Conservation (phyloP, 208 protist species). For the Trypanosoma melophagium region DNA sequence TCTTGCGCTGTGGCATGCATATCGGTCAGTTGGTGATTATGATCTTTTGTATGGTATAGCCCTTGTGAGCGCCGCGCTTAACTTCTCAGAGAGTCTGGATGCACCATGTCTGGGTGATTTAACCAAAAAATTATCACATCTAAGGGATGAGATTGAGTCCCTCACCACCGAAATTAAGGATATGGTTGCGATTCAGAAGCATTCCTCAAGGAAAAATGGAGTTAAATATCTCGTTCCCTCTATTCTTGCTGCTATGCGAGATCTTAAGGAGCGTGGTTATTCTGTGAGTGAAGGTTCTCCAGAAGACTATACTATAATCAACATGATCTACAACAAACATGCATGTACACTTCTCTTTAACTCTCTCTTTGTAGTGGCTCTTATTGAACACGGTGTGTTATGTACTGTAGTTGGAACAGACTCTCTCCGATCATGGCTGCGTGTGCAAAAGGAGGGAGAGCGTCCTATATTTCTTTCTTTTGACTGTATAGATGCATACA, state of each 20-base stretch:
- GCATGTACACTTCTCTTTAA: conserved; percentile 56
- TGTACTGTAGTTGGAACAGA: conserved; percentile 46
- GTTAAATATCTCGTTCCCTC: neutral
- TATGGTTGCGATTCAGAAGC: neutral
- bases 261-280: conserved; percentile 17
- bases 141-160: neutral
- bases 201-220: neutral
- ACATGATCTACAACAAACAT: conserved; percentile 25
- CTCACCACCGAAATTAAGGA: conserved; percentile 20
- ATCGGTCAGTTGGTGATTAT: conserved; percentile 29
- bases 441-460: conserved; percentile 26
- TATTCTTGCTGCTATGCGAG: conserved; percentile 1
- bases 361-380: conserved; percentile 34
- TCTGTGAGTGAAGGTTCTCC: conserved; percentile 29
- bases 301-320: conserved; percentile 47
- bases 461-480: conserved; percentile 34
- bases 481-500: conserved; percentile 39
- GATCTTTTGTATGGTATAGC: conserved; percentile 41
- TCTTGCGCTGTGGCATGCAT: conserved; percentile 42
- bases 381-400: conserved; percentile 28
- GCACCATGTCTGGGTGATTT: conserved; percentile 11
- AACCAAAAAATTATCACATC: neutral
- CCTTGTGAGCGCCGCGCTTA: conserved; percentile 42
- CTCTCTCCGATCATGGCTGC: conserved; percentile 43
- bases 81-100: conserved; percentile 20